A percentile compares a stretch with the other conserved stretches of the same genome.
phyloP scores from a whole-genome alignment of 768 basidiomycete genomes.

The Lanmaoa rubissima region DNA sequence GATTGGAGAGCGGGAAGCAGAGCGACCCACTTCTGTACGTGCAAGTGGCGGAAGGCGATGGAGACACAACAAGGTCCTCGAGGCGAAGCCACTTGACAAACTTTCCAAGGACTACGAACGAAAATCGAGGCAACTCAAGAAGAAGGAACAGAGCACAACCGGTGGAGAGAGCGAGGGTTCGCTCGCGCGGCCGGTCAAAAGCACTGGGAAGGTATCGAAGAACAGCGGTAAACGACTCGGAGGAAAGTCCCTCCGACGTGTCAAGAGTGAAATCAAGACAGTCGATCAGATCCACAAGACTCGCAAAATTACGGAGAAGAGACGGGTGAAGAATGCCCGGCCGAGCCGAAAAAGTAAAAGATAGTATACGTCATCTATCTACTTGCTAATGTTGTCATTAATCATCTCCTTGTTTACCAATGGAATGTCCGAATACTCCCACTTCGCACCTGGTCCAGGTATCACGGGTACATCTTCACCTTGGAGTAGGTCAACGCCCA shows the following conservation, averaged over 20 bases:
- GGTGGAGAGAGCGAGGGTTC: slow-evolving; percentile 27
- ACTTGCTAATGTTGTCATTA: background rate
- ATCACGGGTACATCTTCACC: slow-evolving; percentile 49
- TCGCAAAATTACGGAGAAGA: slow-evolving; percentile 62
- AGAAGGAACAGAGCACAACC: slow-evolving; percentile 42
- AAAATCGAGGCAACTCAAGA: slow-evolving; percentile 61
- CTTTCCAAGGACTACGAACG: slow-evolving; percentile 70
- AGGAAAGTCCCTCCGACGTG: slow-evolving; percentile 58
- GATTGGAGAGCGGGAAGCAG: slow-evolving; percentile 78
- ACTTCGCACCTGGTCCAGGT: slow-evolving; percentile 65
- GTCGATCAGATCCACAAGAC: slow-evolving; percentile 84
- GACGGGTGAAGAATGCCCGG: slow-evolving; percentile 79
- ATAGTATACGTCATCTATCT: slow-evolving; percentile 16
- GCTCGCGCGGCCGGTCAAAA: slow-evolving; percentile 17
- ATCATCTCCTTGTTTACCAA: slow-evolving; percentile 10
- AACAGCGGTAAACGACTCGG: slow-evolving; percentile 44
- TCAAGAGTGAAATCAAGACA: slow-evolving; percentile 83
- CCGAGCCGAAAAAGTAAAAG: slow-evolving; percentile 43
- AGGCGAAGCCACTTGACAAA: slow-evolving; percentile 78
- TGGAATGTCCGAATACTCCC: slow-evolving; percentile 66
- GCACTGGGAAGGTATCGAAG: slow-evolving; percentile 31
- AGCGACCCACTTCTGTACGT: slow-evolving; percentile 28
- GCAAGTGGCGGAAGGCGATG: slow-evolving; percentile 56
- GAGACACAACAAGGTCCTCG: slow-evolving; percentile 63
- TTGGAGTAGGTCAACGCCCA: slow-evolving; percentile 80